Evolutionary conservation across 768 basidiomycete species (phyloP), one percentile per base, ranked within the genome.

Genomic region (Candolleomyces aberdarensis): DNA sequence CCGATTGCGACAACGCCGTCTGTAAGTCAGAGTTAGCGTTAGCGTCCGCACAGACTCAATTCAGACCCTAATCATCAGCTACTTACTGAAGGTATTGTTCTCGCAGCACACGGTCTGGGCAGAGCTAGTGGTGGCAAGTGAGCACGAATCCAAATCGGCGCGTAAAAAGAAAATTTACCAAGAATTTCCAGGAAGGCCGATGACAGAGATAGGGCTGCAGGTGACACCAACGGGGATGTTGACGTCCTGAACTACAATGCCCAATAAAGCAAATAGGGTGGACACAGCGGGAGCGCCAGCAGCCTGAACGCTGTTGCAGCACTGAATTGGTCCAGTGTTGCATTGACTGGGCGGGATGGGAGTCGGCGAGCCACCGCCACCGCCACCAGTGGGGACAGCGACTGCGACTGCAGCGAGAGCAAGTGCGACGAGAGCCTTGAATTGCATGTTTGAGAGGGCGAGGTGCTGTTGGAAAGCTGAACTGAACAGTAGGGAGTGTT

Each of bases 21-120:
- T 71, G 55, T 26, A 55, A 41, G 50, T 7, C 22, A 39, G n/a
- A 15, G 13, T 20, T 29, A 56, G 52, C 39, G 19, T 19, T 19
- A 57, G 47, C 22, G 26, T 50, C 46, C 15, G 60, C 17, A 51
- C 10, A 17, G 15, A 19, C 29, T 15, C n/a, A 48, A 41, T 19
- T 14, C 26, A 26, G 26, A 3, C 26, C 26, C 26, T 19, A 5
- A 19, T n/a, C 15, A 22, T 4, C 31, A 29, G 32, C 1, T 20
- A 61, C n/a, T 63, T 66, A 74, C 73, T 64, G 71, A 71, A 74
- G 49, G 43, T 64, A 64, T 72, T 71, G 63, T 70, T 61, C 22
- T 63, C 61, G 68, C 74, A 75, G 70, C 74, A 75, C 56, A 72
- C 71, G 29, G 72, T 59, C 58, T 73, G 70, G 31, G 67, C 62